Base-by-base conservation (phyloP, 257 asterid species). In the Nicotiana noctiflora region DNA sequence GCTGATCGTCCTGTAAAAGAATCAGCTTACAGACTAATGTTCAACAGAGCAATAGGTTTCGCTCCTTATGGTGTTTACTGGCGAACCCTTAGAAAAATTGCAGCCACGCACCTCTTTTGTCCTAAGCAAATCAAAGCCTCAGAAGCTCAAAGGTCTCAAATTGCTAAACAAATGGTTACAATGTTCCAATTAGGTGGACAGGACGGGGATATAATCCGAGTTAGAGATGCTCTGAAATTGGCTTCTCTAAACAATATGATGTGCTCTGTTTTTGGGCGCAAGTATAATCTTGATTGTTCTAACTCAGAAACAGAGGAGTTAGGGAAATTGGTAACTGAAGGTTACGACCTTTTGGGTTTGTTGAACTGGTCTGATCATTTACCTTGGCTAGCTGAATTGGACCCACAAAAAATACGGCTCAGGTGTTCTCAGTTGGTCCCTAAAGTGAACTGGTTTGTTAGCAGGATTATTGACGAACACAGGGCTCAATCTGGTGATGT, bases 61-160 rank as follows among this genome's bases (percentile, higher is more conserved):
- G 98, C 98, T 1, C 92, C 98, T 0, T 92, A 93, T 62, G 98
- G 97, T 1, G 89, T 79, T 1, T 91, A 93, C 85, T 93, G 98
- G 98, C 81, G 92, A 61, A 80, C 94, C 51, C 92, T 93, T 7
- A 49, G 98, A 37, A 90, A 86, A 51, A 88, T 93, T 75, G 90
- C 95, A 0, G 86, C 92, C 25, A 84, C 90, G 0, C 97, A 93
- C 53, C 91, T 93, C 12, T 93, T 93, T 79, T 90, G 86, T 66
- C 97, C 98, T 0, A 89, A 84, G 8, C 97, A 91, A 62, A 81
- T 92, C 34, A 87, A 77, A 64, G 85, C 87, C 2, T 83, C 96
- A 0, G 92, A 90, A 86, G 18, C 62, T 21, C 97, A 91, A 52
- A 85, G 98, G 27, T 62, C 34, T 19, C 89, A 81, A 25, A 91